A percentile compares a stretch with the other conserved stretches of the same genome.
phyloP scores from a whole-genome alignment of 164 flowering plant genomes.

The Paratinospora sagittata region DNA sequence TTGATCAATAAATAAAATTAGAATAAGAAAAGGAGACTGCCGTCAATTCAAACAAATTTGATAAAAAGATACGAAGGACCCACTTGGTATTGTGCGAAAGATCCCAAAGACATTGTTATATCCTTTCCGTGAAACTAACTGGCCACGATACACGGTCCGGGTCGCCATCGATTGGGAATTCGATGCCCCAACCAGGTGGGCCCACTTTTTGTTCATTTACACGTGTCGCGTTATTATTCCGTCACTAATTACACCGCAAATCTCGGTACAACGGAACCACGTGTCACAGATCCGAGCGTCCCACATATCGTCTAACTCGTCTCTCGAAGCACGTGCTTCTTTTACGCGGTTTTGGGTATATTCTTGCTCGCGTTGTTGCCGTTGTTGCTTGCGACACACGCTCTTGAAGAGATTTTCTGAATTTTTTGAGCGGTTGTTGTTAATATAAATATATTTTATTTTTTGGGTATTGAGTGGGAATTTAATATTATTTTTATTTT shows the following conservation, averaged over 20 bases:
- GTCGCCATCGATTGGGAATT: conserved; percentile 17
- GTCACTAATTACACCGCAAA: background rate
- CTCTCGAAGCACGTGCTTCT: conserved; percentile 6
- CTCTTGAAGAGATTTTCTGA: conserved; percentile 14
- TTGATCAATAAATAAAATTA: no score
- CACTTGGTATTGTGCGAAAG: background rate
- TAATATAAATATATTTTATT: no score
- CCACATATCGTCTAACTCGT: background rate
- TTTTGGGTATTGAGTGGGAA: background rate
- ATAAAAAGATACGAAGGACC: background rate
- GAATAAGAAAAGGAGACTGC: no score
- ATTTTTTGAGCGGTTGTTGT: background rate
- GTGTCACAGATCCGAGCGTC: conserved; percentile 9
- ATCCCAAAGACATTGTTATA: conserved; percentile 8
- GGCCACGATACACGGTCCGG: conserved; percentile 23
- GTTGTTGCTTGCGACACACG: conserved; percentile 17
- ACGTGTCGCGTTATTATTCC: background rate
- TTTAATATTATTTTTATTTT: background rate
- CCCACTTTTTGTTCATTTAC: background rate
- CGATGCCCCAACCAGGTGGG: conserved; percentile 12
- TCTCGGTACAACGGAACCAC: background rate
- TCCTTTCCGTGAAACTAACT: conserved; percentile 8
- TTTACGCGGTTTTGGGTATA: conserved; percentile 22
- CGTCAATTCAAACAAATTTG: no score
- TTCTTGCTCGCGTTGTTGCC: background rate